These are phyloP conservation scores for Saccharomyces paradoxus DNA, from an alignment of 805 yeast species.

Conservation along the genomic window DNA sequence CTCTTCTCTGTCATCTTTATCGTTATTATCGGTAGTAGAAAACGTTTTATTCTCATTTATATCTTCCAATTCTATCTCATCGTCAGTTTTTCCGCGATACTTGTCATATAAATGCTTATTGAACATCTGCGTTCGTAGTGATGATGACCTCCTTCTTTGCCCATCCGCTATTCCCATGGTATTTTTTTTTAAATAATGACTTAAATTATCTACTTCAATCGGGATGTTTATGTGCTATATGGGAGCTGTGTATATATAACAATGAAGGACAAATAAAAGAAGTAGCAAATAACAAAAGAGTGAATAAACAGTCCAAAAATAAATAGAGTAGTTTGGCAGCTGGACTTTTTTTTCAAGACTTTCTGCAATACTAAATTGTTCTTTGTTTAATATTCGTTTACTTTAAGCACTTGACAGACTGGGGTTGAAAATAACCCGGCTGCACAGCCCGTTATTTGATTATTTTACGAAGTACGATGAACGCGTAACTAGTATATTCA, in stretches of 20 bases:
- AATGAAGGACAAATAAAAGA: not conserved
- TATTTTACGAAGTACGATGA: not conserved
- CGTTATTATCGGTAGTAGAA: not conserved
- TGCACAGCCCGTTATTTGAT: not conserved
- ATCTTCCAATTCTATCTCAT: constrained; percentile 12
- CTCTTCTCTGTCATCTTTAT: constrained; percentile 4
- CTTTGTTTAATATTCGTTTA: not conserved
- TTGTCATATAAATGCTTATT: constrained; percentile 27
- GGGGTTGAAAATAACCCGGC: not conserved
- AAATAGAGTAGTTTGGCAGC: not conserved
- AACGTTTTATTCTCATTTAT: constrained; percentile 4
- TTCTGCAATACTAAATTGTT: not conserved
- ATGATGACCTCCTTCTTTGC: constrained; percentile 24
- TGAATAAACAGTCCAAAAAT: not conserved
- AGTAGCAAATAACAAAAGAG: not conserved
- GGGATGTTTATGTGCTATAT: not conserved
- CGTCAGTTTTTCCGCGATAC: constrained; percentile 10
- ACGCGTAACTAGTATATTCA: not conserved
- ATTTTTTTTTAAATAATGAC: not conserved
- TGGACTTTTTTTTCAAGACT: not conserved
- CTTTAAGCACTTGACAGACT: not conserved
- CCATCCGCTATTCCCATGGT: constrained; percentile 6
- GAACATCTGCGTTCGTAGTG: constrained; percentile 30
- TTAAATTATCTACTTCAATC: not conserved
- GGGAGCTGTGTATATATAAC: not conserved